Base-by-base conservation (phyloP, 768 basidiomycete species). In the Termitomyces sp. region DNA sequence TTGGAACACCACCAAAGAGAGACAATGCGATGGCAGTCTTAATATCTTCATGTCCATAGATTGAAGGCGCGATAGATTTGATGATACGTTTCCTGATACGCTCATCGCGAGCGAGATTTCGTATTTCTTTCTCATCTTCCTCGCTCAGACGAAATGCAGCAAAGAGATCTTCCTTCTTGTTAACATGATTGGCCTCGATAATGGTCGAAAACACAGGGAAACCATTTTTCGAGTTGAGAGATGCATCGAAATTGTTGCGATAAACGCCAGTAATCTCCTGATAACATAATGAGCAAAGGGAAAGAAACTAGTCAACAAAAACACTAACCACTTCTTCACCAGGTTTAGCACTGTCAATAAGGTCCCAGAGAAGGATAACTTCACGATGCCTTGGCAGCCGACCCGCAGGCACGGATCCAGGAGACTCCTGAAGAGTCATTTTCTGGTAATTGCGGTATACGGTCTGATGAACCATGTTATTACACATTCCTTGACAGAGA, bases 201-300 rank as follows among this genome's bases (percentile, higher is more conserved):
- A 99, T 83, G 22, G 97, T 99, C 9, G 94, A 97, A 77, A 99
- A 99, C 33, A 99, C 97, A 2, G 97, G 97, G 77, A 99, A 99
- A 7, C 97, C 97, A 65, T 99, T 98, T 75, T 98, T 98, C 28
- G 93, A 87, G 71, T 99, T 99, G 64, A 99, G 84, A 3, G 95
- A 92, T 22, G 96, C 94, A 68, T 98, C 97, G 60, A 98, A 99
- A 72, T 98, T 98, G 76, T 99, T 99, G 64, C 95, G 86, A 71
- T 99, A 99, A 63, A 98, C 85, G 50, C 96, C 97, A 15, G 97
- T 98, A 20, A 98, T 87, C 81, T 99, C 97, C 94, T 96, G 63
- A 39, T 24, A 7, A 22, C 29, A 26, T 5, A 46, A 46, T 53
- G n/a, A 55, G 50, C 66, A 51, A 69, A 52, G 26, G 15, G 5